Percentiles rank a stretch among this genome's conserved stretches.
Evolutionary conservation across 305 asterid species (phyloP).

Genomic region (Coffea humblotiana): DNA sequence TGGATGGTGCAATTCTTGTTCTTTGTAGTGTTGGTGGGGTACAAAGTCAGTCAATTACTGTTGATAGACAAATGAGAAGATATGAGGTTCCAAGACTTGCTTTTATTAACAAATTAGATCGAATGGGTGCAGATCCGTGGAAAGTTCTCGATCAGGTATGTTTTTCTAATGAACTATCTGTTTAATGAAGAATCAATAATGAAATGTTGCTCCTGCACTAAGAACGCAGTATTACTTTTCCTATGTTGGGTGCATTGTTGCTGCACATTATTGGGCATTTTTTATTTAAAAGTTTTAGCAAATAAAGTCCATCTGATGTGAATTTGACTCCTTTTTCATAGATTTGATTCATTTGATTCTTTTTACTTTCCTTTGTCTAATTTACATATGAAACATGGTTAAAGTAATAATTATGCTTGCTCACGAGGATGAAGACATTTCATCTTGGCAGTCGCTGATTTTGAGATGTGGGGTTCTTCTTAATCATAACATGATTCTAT

Average conservation of each 20-base stretch:
- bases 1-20: slow-evolving; percentile 95
- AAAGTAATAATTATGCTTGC: neutral
- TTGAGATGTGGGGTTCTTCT: neutral
- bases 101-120: slow-evolving; percentile 91
- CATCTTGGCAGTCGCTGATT: neutral
- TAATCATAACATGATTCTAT: no score
- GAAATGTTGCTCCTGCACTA: neutral
- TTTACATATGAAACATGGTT: neutral
- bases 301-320: neutral
- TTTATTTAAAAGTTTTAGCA: neutral
- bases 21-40: slow-evolving; percentile 99
- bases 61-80: slow-evolving; percentile 98
- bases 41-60: slow-evolving; percentile 97
- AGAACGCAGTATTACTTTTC: neutral
- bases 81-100: slow-evolving; percentile 96
- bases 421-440: neutral
- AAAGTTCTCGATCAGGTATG: slow-evolving; percentile 92
- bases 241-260: neutral
- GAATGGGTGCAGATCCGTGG: slow-evolving; percentile 99
- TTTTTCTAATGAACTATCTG: neutral
- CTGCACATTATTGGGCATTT: neutral
- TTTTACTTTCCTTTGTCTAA: neutral
- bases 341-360: neutral
- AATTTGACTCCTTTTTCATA: neutral
- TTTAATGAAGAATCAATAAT: neutral